phyloP scores from a whole-genome alignment of 495 filamentous ascomycete species.

The Penicillium bovifimosum region DNA sequence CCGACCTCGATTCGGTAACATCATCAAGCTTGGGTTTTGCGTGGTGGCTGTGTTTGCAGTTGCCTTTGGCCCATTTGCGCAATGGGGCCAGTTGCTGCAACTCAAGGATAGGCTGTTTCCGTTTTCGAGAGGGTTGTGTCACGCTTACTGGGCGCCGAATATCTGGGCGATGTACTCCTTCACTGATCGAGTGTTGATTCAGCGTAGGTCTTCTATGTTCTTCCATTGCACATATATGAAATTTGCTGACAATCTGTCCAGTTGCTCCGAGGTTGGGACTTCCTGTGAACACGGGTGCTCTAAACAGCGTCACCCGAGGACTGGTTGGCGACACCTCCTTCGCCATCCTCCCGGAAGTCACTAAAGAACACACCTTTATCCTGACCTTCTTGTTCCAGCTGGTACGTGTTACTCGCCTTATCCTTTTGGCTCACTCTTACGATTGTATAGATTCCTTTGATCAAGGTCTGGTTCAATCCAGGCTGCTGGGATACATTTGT shows the following conservation, averaged over 20 bases:
- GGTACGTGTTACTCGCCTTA: slow-evolving; percentile 35
- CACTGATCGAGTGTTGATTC: slow-evolving; percentile 73
- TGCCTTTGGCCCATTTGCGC: slow-evolving; percentile 88
- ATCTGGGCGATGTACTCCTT: slow-evolving; percentile 98
- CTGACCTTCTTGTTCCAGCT: slow-evolving; percentile 80
- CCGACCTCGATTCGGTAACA: slow-evolving; percentile 69
- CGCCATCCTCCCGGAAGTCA: slow-evolving; percentile 83
- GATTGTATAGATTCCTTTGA: slow-evolving; percentile 56
- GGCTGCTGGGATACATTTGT: slow-evolving; percentile 88
- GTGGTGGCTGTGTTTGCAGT: slow-evolving; percentile 66
- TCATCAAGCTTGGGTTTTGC: slow-evolving; percentile 70
- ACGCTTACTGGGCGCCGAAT: slow-evolving; percentile 98
- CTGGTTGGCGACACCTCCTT: slow-evolving; percentile 94
- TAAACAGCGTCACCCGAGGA: slow-evolving; percentile 85
- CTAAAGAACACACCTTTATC: slow-evolving; percentile 70
- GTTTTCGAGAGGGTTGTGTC: slow-evolving; percentile 87
- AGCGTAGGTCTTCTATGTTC: slow-evolving; percentile 49
- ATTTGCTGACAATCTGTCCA: slow-evolving; percentile 28
- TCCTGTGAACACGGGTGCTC: slow-evolving; percentile 61
- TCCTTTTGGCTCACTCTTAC: background rate
- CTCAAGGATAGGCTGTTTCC: slow-evolving; percentile 82
- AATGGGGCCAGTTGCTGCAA: slow-evolving; percentile 84
- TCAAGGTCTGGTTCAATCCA: slow-evolving; percentile 76
- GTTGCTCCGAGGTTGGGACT: slow-evolving; percentile 78
- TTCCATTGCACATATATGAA: background rate